Conservation (phyloP, 768 basidiomycete genomes). For the Tubosaeta sp. region DNA sequence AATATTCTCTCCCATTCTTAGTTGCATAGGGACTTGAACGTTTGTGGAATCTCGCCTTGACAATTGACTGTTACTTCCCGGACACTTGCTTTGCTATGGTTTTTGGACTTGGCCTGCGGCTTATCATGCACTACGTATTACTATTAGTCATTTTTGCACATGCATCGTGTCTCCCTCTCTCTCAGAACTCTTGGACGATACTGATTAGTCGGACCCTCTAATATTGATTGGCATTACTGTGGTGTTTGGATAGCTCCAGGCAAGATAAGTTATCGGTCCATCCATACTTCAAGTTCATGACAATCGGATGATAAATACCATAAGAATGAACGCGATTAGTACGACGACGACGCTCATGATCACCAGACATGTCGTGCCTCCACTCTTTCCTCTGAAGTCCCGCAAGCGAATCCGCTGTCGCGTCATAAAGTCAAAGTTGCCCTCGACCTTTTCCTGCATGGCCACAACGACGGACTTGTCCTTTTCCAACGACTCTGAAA, state of each 20-base stretch:
- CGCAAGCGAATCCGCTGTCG: conserved; percentile 58
- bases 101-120: conserved; percentile 2
- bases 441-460: conserved; percentile 69
- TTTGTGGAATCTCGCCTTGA: conserved; percentile 4
- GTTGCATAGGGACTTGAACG: conserved; percentile 5
- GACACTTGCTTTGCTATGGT: conserved; percentile 5
- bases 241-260: not conserved
- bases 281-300: conserved; percentile 38
- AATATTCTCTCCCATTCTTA: conserved; percentile 55
- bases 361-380: conserved; percentile 70
- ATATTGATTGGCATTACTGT: conserved; percentile 1
- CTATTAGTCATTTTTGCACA: conserved; percentile 6
- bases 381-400: conserved; percentile 58
- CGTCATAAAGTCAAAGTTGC: conserved; percentile 65
- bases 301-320: conserved; percentile 70
- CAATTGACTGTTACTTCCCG: not conserved
- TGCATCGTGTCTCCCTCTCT: conserved; percentile 1
- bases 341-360: conserved; percentile 64
- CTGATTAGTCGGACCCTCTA: not conserved
- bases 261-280: conserved; percentile 2
- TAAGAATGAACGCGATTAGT: conserved; percentile 60
- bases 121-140: conserved; percentile 2
- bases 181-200: conserved; percentile 15
- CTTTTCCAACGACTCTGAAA: conserved; percentile 64
- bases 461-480: conserved; percentile 69